Conservation (phyloP, 257 asterid species). For the Solanum dulcamara region DNA sequence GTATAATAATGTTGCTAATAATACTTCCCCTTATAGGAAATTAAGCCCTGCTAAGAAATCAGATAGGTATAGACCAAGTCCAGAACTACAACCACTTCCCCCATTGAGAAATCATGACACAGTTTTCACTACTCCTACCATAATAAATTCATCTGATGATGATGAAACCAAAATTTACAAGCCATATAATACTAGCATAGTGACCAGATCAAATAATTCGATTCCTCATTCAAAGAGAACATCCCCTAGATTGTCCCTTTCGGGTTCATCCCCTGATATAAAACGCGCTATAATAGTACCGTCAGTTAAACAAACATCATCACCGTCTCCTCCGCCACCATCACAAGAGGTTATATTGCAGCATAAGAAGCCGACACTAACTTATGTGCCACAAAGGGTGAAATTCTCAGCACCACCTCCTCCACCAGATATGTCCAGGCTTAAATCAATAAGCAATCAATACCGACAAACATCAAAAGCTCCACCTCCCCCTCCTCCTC, state of each 20-base stretch:
- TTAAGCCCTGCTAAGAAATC: conserved; percentile 53
- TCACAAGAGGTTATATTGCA: conserved; percentile 3
- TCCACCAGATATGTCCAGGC: conserved; percentile 63
- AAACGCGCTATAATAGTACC: conserved; percentile 61
- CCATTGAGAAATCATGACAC: conserved; percentile 64
- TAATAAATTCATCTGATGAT: conserved; percentile 61
- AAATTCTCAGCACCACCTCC: conserved; percentile 80
- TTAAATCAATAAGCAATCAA: conserved; percentile 42
- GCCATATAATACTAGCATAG: conserved; percentile 38
- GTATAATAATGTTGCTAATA: conserved; percentile 9
- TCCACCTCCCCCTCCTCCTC: conserved; percentile 23
- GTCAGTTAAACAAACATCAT: conserved; percentile 39
- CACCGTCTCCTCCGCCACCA: conserved; percentile 4
- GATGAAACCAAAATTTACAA: conserved; percentile 64
- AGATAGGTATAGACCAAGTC: conserved; percentile 83
- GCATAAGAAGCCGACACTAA: conserved; percentile 19
- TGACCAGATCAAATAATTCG: conserved; percentile 13
- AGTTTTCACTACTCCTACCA: conserved; percentile 30
- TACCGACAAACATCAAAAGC: conserved; percentile 18
- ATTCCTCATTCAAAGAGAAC: conserved; percentile 70
- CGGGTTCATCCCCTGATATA: conserved; percentile 43
- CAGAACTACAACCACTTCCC: conserved; percentile 96
- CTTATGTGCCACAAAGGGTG: conserved; percentile 46
- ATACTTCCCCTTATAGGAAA: conserved; percentile 60
- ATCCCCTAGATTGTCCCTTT: conserved; percentile 64